phyloP scores from a whole-genome alignment of 371 early-diverging fungal genomes.

The Rhizopus microsporus region DNA sequence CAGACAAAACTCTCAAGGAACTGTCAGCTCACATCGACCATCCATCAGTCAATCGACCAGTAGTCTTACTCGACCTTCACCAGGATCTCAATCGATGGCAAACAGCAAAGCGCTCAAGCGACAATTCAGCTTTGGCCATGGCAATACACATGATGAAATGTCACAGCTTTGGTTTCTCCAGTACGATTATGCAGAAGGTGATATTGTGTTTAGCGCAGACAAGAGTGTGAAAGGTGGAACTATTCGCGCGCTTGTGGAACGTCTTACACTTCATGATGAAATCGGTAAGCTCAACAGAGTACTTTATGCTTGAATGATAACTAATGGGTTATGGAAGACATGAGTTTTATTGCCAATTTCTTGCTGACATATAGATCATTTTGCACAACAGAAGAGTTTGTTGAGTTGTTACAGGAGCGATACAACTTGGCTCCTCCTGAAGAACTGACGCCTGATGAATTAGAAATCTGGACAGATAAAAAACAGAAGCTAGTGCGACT shows the following conservation, averaged over 20 bases:
- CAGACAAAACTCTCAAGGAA: conserved; percentile 9
- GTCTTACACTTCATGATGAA: conserved; percentile 83
- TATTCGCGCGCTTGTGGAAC: conserved; percentile 81
- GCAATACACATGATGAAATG: conserved; percentile 15
- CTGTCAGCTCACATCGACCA: conserved; percentile 13
- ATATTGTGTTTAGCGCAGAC: conserved; percentile 80
- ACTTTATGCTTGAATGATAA: background rate
- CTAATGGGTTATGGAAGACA: conserved; percentile 49
- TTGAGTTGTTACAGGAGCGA: conserved; percentile 69
- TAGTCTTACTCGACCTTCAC: conserved; percentile 7
- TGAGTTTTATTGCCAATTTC: conserved; percentile 79
- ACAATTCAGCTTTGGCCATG: conserved; percentile 22
- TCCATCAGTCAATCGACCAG: conserved; percentile 13
- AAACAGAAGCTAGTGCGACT: conserved; percentile 85
- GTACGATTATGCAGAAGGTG: conserved; percentile 74
- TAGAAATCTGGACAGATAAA: conserved; percentile 80
- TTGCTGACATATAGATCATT: conserved; percentile 90
- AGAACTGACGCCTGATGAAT: conserved; percentile 66
- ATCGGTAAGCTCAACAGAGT: conserved; percentile 31
- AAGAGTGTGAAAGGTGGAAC: conserved; percentile 87
- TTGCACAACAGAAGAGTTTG: conserved; percentile 73
- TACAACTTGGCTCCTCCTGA: conserved; percentile 74
- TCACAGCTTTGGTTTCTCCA: conserved; percentile 42
- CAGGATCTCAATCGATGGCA: too few species aligned
- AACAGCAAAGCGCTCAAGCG: conserved; percentile 21